Conservation (phyloP, 2,329 filamentous ascomycete genomes). For the Verticillium klebahnii region DNA sequence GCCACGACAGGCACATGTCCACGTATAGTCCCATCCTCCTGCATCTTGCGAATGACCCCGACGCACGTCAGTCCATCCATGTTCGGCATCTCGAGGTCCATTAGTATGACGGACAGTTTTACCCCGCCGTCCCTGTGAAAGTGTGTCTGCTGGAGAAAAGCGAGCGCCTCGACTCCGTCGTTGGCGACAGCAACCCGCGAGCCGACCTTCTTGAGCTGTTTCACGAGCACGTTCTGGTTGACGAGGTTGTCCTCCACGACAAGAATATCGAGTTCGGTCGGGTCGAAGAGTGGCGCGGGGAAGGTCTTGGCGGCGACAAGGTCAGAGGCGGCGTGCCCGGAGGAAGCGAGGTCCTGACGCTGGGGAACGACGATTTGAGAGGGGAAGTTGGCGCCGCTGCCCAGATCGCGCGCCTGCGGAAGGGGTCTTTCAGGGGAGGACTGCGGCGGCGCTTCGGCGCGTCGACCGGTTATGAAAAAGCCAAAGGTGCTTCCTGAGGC, state of each 20-base stretch:
- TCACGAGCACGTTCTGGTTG: conserved; percentile 64
- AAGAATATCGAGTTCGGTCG: conserved; percentile 51
- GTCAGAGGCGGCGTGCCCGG: conserved; percentile 10
- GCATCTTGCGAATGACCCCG: conserved; percentile 31
- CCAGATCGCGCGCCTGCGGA: background rate
- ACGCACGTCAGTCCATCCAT: conserved; percentile 42
- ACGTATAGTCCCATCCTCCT: conserved; percentile 24
- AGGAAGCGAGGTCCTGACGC: conserved; percentile 18
- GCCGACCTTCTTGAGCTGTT: conserved; percentile 55
- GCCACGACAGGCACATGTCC: conserved; percentile 39
- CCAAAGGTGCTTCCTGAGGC: conserved; percentile 57
- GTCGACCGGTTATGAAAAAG: conserved; percentile 52
- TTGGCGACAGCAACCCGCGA: conserved; percentile 56
- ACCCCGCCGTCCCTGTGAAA: conserved; percentile 18
- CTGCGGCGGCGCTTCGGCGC: conserved; percentile 6
- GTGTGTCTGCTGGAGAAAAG: conserved; percentile 27
- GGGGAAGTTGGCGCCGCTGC: background rate
- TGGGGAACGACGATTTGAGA: conserved; percentile 8
- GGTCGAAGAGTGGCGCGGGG: conserved; percentile 21
- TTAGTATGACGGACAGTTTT: conserved; percentile 33
- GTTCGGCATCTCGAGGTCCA: conserved; percentile 46
- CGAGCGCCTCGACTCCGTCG: conserved; percentile 56
- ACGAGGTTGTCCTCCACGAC: conserved; percentile 65
- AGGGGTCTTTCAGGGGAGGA: background rate
- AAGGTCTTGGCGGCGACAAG: conserved; percentile 15